Base-by-base conservation (phyloP, 169 alveolate species). In the Eimeria falciformis region DNA sequence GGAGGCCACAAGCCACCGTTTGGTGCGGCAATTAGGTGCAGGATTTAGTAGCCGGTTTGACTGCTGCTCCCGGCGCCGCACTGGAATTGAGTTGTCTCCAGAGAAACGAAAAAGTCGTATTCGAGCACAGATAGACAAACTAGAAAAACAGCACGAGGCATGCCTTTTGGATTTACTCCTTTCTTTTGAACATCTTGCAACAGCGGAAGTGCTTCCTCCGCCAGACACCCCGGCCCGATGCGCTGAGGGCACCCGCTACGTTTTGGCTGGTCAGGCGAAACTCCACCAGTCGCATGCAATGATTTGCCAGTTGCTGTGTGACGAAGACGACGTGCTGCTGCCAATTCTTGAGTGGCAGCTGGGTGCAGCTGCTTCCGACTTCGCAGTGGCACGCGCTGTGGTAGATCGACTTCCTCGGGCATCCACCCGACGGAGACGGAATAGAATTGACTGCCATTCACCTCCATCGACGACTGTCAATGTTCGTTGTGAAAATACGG, bases 271-370 rank as follows among this genome's bases (percentile, higher is more conserved):
- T 29, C 89, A 81, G 40, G 89, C 89, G 25, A 81, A 81, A 18
- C 89, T 81, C 71, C 89, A 81, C 6, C 77, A 81, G 77, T 81
- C 89, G 89, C 89, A 81, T 81, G 89, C 89, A 17, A 81, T 81
- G 89, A 56, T 81, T 5, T 55, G 89, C 89, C 89, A 81, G 77
- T 53, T 81, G 14, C 89, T 81, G 43, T 1, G 50, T 21, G 89
- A 81, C 11, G 89, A 81, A 12, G 77, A 81, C 73, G 89, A 81
- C 33, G 18, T 81, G n/a, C n/a, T 81, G 75, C 77, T 81, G 21
- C 89, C 89, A 53, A 81, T 81, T 55, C 89, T 81, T 18, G 89
- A 81, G 33, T 81, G 89, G 89, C 89, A 81, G 40, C 37, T 81
- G 77, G 89, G 89, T 11, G 89, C 89, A 56, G 89, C 89, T 14